Percentiles rank a stretch among this genome's conserved stretches.
Evolutionary conservation across 2,329 filamentous ascomycete genomes (phyloP).

Genomic region (Hymenoscyphus repandus): DNA sequence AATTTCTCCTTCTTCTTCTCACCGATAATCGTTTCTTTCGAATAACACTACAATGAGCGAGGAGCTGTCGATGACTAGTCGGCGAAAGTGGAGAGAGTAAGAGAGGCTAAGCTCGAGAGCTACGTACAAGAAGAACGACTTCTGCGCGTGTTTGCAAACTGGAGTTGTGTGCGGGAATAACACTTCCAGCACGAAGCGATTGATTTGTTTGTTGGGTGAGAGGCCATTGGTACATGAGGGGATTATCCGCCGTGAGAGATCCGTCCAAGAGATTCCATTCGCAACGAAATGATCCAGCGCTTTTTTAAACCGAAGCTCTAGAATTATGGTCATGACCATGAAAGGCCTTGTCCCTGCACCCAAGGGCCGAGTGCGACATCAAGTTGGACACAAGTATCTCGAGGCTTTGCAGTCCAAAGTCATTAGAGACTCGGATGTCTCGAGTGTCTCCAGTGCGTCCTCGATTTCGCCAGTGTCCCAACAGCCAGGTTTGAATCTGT

Average conservation of each 20-base stretch:
- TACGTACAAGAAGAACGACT: too few species aligned
- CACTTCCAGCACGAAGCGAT: too few species aligned
- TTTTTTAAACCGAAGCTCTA: background rate
- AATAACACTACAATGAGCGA: background rate
- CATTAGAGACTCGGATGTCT: slow-evolving; percentile 19
- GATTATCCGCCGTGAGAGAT: background rate
- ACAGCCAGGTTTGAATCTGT: slow-evolving; percentile 23
- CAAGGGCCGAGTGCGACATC: background rate
- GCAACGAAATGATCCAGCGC: background rate
- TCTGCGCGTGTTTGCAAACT: too few species aligned
- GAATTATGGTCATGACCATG: background rate
- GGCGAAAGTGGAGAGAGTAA: background rate
- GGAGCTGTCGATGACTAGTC: background rate
- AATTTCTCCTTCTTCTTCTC: background rate
- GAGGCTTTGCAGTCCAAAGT: slow-evolving; percentile 28
- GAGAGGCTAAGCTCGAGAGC: too few species aligned
- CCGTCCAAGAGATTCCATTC: background rate
- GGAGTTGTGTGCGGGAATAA: too few species aligned
- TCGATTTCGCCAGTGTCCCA: slow-evolving; percentile 19
- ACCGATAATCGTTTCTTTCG: background rate
- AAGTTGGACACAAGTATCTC: slow-evolving; percentile 30
- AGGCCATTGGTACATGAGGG: background rate
- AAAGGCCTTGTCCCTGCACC: background rate
- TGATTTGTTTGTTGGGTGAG: too few species aligned
- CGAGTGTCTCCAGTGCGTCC: slow-evolving; percentile 17